Evolutionary conservation across 1,284 basidiomycete genomes (phyloP).

Genomic region (Cutaneotrichosporon sp.): DNA sequence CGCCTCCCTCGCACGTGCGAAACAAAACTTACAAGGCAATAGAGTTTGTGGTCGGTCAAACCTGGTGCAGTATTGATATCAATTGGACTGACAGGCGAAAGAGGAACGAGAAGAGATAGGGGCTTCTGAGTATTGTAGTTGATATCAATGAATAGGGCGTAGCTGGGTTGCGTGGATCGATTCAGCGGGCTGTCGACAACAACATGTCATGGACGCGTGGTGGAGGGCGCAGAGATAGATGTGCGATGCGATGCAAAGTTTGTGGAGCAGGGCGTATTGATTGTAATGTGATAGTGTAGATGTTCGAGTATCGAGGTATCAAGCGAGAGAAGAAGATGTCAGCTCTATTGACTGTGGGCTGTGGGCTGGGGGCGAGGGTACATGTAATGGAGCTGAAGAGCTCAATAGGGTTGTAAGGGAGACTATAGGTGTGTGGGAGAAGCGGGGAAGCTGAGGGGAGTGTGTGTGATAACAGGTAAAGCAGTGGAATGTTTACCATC

Average conservation of each 20-base stretch:
- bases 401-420: too few species aligned
- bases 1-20: neutral
- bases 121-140: neutral
- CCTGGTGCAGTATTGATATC: neutral
- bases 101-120: neutral
- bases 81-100: neutral
- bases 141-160: neutral
- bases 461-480: too few species aligned
- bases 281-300: slow-evolving; percentile 1
- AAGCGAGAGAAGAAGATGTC: too few species aligned
- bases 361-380: too few species aligned
- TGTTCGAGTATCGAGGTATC: neutral
- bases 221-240: neutral
- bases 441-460: too few species aligned
- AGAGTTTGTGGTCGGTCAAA: neutral
- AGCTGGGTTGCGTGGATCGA: neutral
- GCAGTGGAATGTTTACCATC: too few species aligned
- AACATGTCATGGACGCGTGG: neutral
- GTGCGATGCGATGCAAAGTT: neutral
- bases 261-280: neutral
- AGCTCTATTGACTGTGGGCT: too few species aligned
- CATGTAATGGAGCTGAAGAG: too few species aligned
- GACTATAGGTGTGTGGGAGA: too few species aligned
- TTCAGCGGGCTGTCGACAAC: neutral
- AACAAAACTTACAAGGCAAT: neutral